Evolutionary conservation across 1,139 yeast genomes (phyloP), one percentile per base, ranked within the genome.

Genomic region (Williopsis jadinii): DNA sequence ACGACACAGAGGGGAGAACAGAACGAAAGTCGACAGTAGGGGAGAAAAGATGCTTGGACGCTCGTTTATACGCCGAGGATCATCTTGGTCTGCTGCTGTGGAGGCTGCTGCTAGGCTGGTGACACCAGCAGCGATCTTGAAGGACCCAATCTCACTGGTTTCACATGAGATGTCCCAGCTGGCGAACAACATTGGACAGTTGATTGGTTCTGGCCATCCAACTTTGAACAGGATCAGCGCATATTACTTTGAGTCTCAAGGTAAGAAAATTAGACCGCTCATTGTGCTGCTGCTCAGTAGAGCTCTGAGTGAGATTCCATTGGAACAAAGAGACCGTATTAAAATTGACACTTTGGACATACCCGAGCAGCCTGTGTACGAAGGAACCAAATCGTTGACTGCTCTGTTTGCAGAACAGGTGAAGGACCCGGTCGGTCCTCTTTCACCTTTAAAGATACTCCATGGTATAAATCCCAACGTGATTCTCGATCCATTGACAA

Each of bases 231-330:
- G 95, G 52, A 95, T 90, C 5, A 83, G 95, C 26, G 79, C 90
- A 38, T 92, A 94, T 64, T 92, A 92, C 64, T 90, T 94, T 55
- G 96, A 90, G 62, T 86, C 94, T 15, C 96, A 90, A 59, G 98
- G 98, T 9, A 92, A 92, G 63, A 95, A 88, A 58, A 87, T 94
- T 28, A 74, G 99, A 45, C 99, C 99, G 2, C 66, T 92, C 53
- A 76, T 92, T 48, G 97, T 92, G 14, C 68, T 92, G 44, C 66
- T 92, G 40, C 68, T 92, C 44, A 80, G 95, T 34, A 84, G 88
- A 57, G 94, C 96, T 3, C 68, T 92, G 45, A 75, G 84, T 49
- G 77, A 75, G 41, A 85, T 88, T 35, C 96, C 97, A 2, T 49
- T 68, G n/a, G 71, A 68, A 30, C 70, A 85, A 57, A 71, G 96